Evolutionary conservation across 75 land plant genomes (phyloP).

Genomic region (Ceratopteris richardii): DNA sequence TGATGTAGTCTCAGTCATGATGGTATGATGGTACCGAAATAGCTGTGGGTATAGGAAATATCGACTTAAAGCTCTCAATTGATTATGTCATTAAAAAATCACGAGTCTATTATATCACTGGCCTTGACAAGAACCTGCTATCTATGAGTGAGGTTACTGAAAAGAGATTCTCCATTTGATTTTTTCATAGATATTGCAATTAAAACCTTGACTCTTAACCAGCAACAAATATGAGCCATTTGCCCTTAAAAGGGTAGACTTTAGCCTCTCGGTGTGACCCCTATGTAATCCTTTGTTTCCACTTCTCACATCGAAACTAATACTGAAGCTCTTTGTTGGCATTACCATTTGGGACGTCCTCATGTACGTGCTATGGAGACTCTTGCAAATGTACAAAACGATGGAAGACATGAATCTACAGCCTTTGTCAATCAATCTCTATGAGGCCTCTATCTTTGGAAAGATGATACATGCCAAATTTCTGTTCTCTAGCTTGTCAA

Average conservation of each 20-base stretch:
- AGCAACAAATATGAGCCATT: neutral
- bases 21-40: neutral
- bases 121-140: neutral
- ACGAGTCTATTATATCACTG: neutral
- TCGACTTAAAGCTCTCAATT: neutral
- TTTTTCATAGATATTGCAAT: neutral
- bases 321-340: neutral
- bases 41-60: neutral
- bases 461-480: neutral
- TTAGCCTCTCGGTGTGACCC: neutral
- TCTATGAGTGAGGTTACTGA: neutral
- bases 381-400: no score
- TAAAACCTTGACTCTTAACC: neutral
- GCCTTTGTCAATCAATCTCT: no score
- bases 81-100: neutral
- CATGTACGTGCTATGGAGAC: neutral
- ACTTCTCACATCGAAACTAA: neutral
- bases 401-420: no score
- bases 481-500: neutral
- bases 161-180: neutral
- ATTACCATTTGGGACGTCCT: neutral
- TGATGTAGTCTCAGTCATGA: neutral
- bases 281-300: neutral
- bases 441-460: no score
- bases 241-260: constrained; percentile 1